A percentile compares a stretch with the other conserved stretches of the same genome.
These are phyloP conservation scores for Komagataella populi DNA, from an alignment of 805 yeast genomes.

Conservation along the genomic window DNA sequence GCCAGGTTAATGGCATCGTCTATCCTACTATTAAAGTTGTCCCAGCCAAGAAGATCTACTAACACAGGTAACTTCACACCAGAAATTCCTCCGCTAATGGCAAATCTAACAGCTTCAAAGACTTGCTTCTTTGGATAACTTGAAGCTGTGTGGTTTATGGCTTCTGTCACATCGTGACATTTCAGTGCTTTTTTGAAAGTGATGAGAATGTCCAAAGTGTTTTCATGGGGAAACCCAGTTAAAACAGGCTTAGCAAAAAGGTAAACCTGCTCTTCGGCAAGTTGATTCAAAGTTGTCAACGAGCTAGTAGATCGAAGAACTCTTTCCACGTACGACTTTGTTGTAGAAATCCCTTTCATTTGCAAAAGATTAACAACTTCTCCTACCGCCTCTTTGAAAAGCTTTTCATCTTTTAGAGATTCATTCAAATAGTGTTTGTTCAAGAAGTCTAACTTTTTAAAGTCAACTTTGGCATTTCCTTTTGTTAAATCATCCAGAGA, in stretches of 20 bases:
- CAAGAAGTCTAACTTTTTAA: constrained; percentile 59
- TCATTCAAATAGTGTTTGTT: constrained; percentile 54
- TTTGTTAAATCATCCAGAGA: constrained; percentile 65
- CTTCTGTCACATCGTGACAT: constrained; percentile 1
- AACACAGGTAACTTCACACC: constrained; percentile 57
- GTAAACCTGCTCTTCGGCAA: constrained; percentile 31
- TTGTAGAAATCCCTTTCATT: constrained; percentile 7
- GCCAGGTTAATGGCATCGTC: neutral
- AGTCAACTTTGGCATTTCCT: constrained; percentile 89
- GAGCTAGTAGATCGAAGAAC: constrained; percentile 32
- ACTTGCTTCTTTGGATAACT: constrained; percentile 22
- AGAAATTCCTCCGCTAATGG: constrained; percentile 54
- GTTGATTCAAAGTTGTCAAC: constrained; percentile 39
- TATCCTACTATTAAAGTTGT: constrained; percentile 18
- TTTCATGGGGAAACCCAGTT: constrained; percentile 1
- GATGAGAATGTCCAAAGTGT: neutral
- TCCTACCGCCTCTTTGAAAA: constrained; percentile 22
- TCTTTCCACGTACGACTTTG: constrained; percentile 18
- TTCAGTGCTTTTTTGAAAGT: constrained; percentile 4
- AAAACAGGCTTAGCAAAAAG: constrained; percentile 21
- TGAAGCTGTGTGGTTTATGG: constrained; percentile 4
- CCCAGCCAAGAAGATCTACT: constrained; percentile 37
- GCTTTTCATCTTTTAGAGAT: constrained; percentile 23
- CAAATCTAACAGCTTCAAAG: constrained; percentile 49
- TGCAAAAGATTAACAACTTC: constrained; percentile 12